These are phyloP conservation scores for Volvox africanus DNA, from an alignment of 139 green algal species.

Conservation along the genomic window DNA sequence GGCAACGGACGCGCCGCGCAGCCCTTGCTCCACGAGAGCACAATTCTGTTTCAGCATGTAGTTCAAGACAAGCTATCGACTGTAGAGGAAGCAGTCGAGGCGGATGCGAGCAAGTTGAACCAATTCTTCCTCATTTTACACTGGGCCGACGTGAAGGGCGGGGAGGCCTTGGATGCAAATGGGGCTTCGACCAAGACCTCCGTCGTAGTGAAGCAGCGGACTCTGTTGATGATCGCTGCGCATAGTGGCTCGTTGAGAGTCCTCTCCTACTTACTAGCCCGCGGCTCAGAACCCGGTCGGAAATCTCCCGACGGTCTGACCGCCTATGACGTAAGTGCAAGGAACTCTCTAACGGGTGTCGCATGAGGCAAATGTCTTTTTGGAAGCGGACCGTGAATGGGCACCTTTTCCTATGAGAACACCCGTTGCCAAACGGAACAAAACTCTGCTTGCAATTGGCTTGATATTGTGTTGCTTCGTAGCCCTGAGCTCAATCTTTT, in stretches of 20 bases:
- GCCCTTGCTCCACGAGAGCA: conserved; percentile 57
- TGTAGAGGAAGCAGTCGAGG: conserved; percentile 46
- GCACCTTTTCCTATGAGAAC: neutral
- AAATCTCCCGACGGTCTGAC: conserved; percentile 50
- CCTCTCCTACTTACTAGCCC: conserved; percentile 52
- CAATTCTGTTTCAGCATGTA: conserved; percentile 56
- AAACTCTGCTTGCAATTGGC: no score
- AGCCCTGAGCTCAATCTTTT: neutral
- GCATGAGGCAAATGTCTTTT: neutral
- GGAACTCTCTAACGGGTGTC: neutral
- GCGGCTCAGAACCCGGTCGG: conserved; percentile 52
- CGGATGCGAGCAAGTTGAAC: conserved; percentile 39
- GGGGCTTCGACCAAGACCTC: conserved; percentile 31
- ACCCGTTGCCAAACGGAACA: no score
- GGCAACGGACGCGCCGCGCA: conserved; percentile 39
- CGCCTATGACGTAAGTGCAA: conserved; percentile 44
- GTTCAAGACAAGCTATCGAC: conserved; percentile 51
- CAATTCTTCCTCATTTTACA: conserved; percentile 54
- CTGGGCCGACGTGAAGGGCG: neutral
- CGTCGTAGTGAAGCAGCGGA: conserved; percentile 64
- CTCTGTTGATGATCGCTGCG: conserved; percentile 61
- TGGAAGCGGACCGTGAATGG: neutral
- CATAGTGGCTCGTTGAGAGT: conserved; percentile 58
- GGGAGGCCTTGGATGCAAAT: neutral
- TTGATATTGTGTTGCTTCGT: no score